Percentiles rank a stretch among this genome's conserved stretches.
phyloP scores from a whole-genome alignment of 306 rosid genomes.

The Calophaca sinica region DNA sequence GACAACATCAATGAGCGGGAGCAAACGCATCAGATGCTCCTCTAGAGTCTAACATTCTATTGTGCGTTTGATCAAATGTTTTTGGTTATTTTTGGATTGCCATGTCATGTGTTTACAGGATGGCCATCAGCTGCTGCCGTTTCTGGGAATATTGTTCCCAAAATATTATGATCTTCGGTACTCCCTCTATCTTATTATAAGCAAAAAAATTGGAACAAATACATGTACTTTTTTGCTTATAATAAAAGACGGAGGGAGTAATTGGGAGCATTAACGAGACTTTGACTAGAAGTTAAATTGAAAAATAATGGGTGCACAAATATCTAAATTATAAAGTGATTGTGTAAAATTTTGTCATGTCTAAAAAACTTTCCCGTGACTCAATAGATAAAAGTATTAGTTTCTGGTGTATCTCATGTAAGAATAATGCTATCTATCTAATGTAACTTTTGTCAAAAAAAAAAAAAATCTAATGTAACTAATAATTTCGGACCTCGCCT shows the following conservation, averaged over 20 bases:
- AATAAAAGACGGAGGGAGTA: too few species aligned
- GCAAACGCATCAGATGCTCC: conserved; percentile 38
- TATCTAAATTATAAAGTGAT: conserved; percentile 26
- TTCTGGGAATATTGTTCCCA: conserved; percentile 26
- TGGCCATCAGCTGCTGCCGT: conserved; percentile 3
- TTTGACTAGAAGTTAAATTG: background rate
- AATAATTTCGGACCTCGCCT: background rate
- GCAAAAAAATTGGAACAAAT: too few species aligned
- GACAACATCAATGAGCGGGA: conserved; percentile 43
- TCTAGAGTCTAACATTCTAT: conserved; percentile 37
- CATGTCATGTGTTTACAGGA: background rate
- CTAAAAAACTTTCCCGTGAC: conserved; percentile 38
- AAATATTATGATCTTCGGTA: background rate
- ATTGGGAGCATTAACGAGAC: conserved; percentile 11
- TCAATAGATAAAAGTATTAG: conserved; percentile 9
- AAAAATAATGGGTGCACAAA: conserved; percentile 2
- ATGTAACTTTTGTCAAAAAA: too few species aligned
- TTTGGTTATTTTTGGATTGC: conserved; percentile 35
- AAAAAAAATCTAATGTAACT: background rate
- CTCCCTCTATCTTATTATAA: too few species aligned
- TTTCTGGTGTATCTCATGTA: conserved; percentile 11
- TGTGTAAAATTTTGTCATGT: conserved; percentile 3
- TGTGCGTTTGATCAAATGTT: conserved; percentile 30
- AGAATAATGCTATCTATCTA: conserved; percentile 5
- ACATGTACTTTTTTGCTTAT: too few species aligned